Evolutionary conservation across 306 rosid genomes (phyloP), one percentile per base, ranked within the genome.

Genomic region (Quercus engelmannii): DNA sequence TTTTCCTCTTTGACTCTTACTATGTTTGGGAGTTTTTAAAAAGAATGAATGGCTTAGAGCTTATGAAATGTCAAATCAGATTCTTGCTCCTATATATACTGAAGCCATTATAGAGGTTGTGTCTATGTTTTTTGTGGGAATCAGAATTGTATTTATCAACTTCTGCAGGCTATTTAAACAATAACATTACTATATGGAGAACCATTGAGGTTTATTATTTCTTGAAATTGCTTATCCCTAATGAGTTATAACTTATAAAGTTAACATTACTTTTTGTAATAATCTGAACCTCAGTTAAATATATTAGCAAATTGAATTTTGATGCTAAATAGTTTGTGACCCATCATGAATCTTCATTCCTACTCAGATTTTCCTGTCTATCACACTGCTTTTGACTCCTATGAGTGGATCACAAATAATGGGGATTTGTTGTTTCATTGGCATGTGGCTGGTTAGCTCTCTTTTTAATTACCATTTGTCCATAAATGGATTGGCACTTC

Each of bases 361-460:
- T 14, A 67, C 61, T 58, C 82, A 94, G 99, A 94, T 26, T 26
- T 26, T 2, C 28, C 28, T 26, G 28, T 26, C 28, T 26, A 26
- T 2, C 28, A 26, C 28, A 26, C 28, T 26, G 28, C 28, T 26
- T 26, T 26, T 26, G 28, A 26, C 28, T 26, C 28, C 28, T 26
- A 26, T 26, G 28, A 26, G 28, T 26, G 28, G 28, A 26, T 26
- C 2, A 26, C 28, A 26, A 26, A 26, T 26, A 26, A 26, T 26
- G 28, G 28, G 0, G 28, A 26, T 26, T 0, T 2, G 28, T 26
- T 26, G 28, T 26, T 26, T 26, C 28, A 26, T 26, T 0, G 28
- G 28, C 28, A 26, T 26, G 28, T 26, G 28, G 28, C 3, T 26
- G 28, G 28, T 26, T 26, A 2, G 28, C 28, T 26, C 28, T 26